phyloP scores from a whole-genome alignment of 495 filamentous ascomycete species.

The Lasiosphaeris hirsuta region DNA sequence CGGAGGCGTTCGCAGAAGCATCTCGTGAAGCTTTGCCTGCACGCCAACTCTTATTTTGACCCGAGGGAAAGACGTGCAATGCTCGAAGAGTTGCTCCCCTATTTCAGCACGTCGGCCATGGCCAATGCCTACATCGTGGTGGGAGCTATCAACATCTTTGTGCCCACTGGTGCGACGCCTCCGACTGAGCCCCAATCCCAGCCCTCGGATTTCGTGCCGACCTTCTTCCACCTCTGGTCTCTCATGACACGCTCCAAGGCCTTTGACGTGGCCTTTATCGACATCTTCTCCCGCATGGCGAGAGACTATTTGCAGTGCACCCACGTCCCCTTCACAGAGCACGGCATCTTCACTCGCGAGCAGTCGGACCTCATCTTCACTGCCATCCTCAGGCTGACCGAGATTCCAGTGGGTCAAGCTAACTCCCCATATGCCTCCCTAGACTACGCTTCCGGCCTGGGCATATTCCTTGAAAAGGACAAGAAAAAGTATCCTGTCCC shows the following conservation, averaged over 20 bases:
- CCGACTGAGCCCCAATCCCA: slow-evolving; percentile 65
- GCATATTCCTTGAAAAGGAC: slow-evolving; percentile 83
- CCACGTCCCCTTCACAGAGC: slow-evolving; percentile 77
- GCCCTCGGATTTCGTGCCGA: slow-evolving; percentile 80
- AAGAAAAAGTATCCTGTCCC: slow-evolving; percentile 86
- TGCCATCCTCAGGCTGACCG: slow-evolving; percentile 79
- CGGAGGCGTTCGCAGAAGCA: slow-evolving; percentile 45
- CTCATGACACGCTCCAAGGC: slow-evolving; percentile 83
- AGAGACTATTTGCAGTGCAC: slow-evolving; percentile 71
- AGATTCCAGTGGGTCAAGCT: slow-evolving; percentile 95
- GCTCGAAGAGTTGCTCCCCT: slow-evolving; percentile 92
- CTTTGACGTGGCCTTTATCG: slow-evolving; percentile 82
- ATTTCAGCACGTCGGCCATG: slow-evolving; percentile 88
- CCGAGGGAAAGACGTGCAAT: slow-evolving; percentile 80
- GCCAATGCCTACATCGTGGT: slow-evolving; percentile 85
- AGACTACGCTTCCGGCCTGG: slow-evolving; percentile 78
- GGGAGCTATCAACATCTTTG: slow-evolving; percentile 77
- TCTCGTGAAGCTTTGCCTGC: slow-evolving; percentile 81
- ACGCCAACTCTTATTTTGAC: slow-evolving; percentile 89
- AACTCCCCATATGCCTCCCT: slow-evolving; percentile 88
- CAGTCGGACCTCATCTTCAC: slow-evolving; percentile 94
- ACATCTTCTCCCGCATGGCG: slow-evolving; percentile 82
- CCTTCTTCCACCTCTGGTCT: slow-evolving; percentile 96
- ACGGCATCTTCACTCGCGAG: slow-evolving; percentile 88
- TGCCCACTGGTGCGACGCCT: slow-evolving; percentile 79